A percentile compares a stretch with the other conserved stretches of the same genome.
Evolutionary conservation across 116 monocot species (phyloP).

Genomic region (Papilionanthe hybrid): DNA sequence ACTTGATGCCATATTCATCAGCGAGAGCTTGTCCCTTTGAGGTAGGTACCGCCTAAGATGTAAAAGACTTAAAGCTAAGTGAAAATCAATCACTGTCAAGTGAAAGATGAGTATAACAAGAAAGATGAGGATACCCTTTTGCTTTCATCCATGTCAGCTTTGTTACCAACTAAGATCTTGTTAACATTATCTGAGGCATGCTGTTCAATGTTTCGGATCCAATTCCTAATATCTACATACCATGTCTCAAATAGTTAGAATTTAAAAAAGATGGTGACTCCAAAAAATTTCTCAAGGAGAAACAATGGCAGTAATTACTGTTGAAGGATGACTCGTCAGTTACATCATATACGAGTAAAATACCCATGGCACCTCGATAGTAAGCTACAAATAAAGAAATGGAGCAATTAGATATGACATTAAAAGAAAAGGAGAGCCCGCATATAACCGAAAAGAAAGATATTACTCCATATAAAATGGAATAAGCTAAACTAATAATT

Average conservation of each 20-base stretch:
- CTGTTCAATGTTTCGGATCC: slow-evolving; percentile 89
- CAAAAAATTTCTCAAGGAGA: not conserved
- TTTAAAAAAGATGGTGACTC: not conserved
- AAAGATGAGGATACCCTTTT: slow-evolving; percentile 53
- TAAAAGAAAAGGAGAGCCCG: not conserved
- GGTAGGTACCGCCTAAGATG: slow-evolving; percentile 60
- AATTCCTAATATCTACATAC: slow-evolving; percentile 74
- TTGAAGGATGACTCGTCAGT: slow-evolving; percentile 89
- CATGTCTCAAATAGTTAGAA: not conserved
- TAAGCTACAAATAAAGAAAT: slow-evolving; percentile 45
- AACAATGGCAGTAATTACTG: slow-evolving; percentile 32
- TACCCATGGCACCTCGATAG: slow-evolving; percentile 93
- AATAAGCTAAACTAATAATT: not conserved
- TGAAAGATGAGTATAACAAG: not conserved
- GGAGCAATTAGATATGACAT: not conserved
- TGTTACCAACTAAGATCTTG: slow-evolving; percentile 86
- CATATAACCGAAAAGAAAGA: not conserved
- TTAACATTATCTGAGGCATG: slow-evolving; percentile 91
- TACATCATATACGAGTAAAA: slow-evolving; percentile 88
- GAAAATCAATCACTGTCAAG: too few species aligned
- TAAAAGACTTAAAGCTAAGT: not conserved
- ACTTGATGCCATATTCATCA: slow-evolving; percentile 89
- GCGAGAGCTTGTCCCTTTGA: slow-evolving; percentile 86
- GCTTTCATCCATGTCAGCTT: slow-evolving; percentile 96
- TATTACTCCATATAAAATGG: not conserved